A percentile compares a stretch with the other conserved stretches of the same genome.
phyloP scores from a whole-genome alignment of 1,284 basidiomycete species.

The Ceraceosorus guamensis region DNA sequence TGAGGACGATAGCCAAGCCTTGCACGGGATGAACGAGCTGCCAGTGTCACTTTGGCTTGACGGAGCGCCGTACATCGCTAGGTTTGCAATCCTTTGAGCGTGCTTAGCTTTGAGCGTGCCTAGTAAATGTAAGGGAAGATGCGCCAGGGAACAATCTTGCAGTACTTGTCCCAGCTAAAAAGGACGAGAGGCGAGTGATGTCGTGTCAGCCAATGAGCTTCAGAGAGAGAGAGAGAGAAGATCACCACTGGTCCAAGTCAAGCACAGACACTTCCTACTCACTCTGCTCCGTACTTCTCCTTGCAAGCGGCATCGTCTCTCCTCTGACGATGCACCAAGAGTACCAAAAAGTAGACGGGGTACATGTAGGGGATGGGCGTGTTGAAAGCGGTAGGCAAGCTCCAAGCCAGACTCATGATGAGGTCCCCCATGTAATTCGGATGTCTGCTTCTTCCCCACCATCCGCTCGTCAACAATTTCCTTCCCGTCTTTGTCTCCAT shows the following conservation, averaged over 20 bases:
- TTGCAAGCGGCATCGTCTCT: constrained; percentile 88
- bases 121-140: constrained; percentile 82
- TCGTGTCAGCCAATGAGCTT: constrained; percentile 15
- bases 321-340: constrained; percentile 81
- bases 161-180: constrained; percentile 11
- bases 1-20: too few species aligned
- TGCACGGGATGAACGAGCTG: too few species aligned
- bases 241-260: constrained; percentile 8
- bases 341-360: constrained; percentile 71
- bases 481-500: constrained; percentile 80
- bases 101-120: too few species aligned
- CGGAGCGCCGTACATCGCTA: too few species aligned
- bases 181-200: background rate
- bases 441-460: constrained; percentile 93
- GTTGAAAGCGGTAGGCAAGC: constrained; percentile 80
- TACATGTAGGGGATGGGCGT: constrained; percentile 97
- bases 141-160: constrained; percentile 62
- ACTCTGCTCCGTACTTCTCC: constrained; percentile 69
- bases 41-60: too few species aligned
- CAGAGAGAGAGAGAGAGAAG: constrained; percentile 19
- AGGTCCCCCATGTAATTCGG: constrained; percentile 69
- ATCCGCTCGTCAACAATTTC: constrained; percentile 85
- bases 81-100: too few species aligned
- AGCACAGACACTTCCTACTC: constrained; percentile 50
- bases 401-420: constrained; percentile 88